Base-by-base conservation (phyloP, 1,284 basidiomycete species). In the Fistulina hepatica region DNA sequence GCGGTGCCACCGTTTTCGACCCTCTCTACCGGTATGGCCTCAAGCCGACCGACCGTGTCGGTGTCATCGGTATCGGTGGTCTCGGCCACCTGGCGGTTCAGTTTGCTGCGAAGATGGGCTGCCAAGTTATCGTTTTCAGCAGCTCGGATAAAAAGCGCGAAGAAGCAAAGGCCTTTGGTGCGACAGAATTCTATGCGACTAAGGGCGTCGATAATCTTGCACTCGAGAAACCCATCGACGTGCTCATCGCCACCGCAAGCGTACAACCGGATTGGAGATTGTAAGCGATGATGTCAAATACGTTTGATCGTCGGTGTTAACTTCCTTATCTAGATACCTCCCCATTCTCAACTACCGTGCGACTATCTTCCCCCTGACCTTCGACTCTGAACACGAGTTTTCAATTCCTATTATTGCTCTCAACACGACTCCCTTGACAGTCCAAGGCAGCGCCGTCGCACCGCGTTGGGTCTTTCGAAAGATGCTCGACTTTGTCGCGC, bases 71-170 rank as follows among this genome's bases (percentile, higher is more conserved):
- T 11, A 23, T 44, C 34, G 40, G 40, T 21, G 40, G 43, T 15
- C 33, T 44, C 10, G 40, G 43, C 4, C 40, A 44, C 13, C 19
- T 41, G 16, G 40, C 39, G 1, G 34, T 44, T 21, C 36, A 36
- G 20, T 44, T 41, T 21, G 31, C 32, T 16, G 36, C 40, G 1
- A 44, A 44, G 28, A 44, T 42, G 36, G 43, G 43, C 7, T 28
- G 32, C 11, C 30, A 21, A 12, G 40, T 39, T 7, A 34, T 44
- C 22, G 43, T 42, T 7, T 44, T 44, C 25, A 38, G 35, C 2
- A 39, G 43, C 33, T 39, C 36, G 7, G 28, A 42, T 7, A 24
- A 30, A 16, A 44, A 44, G 27, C 20, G 33, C 10, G 40, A 35
- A 16, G 40, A 44, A 21, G 43, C 43, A 2, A 7, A 23, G 15